Evolutionary conservation across 164 flowering plant species (phyloP), one percentile per base, ranked within the genome.

Genomic region (Annona squamosa): DNA sequence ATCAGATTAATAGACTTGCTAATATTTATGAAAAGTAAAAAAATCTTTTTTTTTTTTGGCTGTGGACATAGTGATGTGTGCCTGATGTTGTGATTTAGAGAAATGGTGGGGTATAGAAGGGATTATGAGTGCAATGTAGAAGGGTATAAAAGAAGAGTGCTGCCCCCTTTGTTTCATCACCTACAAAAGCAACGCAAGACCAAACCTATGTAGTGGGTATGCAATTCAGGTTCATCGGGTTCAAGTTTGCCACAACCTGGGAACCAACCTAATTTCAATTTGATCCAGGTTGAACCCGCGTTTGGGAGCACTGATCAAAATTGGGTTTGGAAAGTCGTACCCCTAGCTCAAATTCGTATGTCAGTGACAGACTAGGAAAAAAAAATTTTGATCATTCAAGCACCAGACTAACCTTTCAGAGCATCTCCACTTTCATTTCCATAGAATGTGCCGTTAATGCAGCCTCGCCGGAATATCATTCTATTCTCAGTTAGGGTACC

Each of bases 371-470:
- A 59, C n/a, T 19, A 7, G 37, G 26, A 64, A 41, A 66, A 13
- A 66, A 4, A 42, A 66, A 37, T 43, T 12, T 3, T 52, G 13
- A 52, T 52, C 3, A 52, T 9, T 9, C 7, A 45, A 45, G 70
- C 41, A 71, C 26, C 75, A 16, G 73, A 63, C 83, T 71, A 78
- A 96, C 99, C 99, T 90, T 86, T 89, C 83, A 93, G 71, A 17
- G 97, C 97, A 86, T 96, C 91, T 61, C 97, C 97, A 81, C 70
- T 87, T 76, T 93, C 98, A 85, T 88, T 95, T 72, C 98, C 99
- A 77, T 90, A 93, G 75, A 82, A 86, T 64, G 83, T 79, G 4
- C 97, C 95, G 81, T 78, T 79, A 62, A 96, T 87, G 76, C 97
- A 96, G 75, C 99, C 93, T 85, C 97, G 86, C 81, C 89, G 88